Percentiles rank a stretch among this genome's conserved stretches.
phyloP scores from a whole-genome alignment of 805 yeast genomes.

The Wickerhamomyces chambardii region DNA sequence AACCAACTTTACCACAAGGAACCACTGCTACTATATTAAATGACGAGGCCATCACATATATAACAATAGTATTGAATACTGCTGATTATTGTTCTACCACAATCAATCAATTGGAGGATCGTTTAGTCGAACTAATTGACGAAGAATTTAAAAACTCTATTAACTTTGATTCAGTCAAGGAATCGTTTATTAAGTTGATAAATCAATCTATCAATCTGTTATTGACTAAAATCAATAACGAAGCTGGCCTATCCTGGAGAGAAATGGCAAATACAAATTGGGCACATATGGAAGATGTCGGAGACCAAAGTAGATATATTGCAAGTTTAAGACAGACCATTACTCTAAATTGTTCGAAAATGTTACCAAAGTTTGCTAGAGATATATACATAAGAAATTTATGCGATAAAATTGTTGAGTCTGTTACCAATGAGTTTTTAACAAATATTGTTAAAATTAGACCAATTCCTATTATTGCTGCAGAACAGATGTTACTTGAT shows the following conservation, averaged over 20 bases:
- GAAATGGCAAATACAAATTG: conserved; percentile 76
- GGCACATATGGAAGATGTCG: conserved; percentile 53
- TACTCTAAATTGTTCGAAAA: conserved; percentile 32
- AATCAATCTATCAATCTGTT: conserved; percentile 48
- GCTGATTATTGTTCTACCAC: conserved; percentile 85
- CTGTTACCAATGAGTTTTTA: conserved; percentile 45
- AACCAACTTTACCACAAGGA: conserved; percentile 42
- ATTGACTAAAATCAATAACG: conserved; percentile 47
- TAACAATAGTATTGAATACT: conserved; percentile 73
- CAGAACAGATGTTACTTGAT: conserved; percentile 80
- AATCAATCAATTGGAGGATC: conserved; percentile 65
- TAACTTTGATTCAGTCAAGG: conserved; percentile 46
- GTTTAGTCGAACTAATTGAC: conserved; percentile 33
- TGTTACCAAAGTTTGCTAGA: conserved; percentile 52
- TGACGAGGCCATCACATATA: conserved; percentile 52
- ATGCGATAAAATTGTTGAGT: conserved; percentile 69
- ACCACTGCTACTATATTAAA: conserved; percentile 29
- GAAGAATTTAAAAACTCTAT: conserved; percentile 30
- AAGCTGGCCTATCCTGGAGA: conserved; percentile 68
- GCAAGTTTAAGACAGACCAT: conserved; percentile 43
- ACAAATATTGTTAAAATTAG: conserved; percentile 49
- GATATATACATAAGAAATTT: conserved; percentile 65
- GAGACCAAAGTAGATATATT: conserved; percentile 67
- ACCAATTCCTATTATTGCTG: conserved; percentile 60
- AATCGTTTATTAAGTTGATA: conserved; percentile 47